Evolutionary conservation across 1,139 yeast genomes (phyloP).

Genomic region (Candida sanyaensis): DNA sequence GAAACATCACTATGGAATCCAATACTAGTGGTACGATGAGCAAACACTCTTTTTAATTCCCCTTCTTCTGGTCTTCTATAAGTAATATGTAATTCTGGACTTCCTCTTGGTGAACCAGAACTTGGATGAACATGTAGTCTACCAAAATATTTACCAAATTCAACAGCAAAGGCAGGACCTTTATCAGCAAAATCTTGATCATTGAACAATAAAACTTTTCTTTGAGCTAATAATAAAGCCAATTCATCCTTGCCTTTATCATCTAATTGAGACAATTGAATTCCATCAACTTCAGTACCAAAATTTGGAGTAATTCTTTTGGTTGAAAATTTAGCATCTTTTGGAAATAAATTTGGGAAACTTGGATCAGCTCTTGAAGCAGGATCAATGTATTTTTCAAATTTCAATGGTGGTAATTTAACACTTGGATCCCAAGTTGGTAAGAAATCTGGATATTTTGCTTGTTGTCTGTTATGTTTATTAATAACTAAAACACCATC

Average conservation of each 20-base stretch:
- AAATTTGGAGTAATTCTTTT: slow-evolving; percentile 31
- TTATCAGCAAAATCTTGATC: slow-evolving; percentile 34
- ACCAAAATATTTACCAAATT: slow-evolving; percentile 33
- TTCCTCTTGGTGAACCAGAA: slow-evolving; percentile 24
- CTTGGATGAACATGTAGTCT: slow-evolving; percentile 36
- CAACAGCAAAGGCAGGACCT: slow-evolving; percentile 29
- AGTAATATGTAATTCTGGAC: slow-evolving; percentile 32
- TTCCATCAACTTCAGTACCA: slow-evolving; percentile 33
- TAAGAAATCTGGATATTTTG: slow-evolving; percentile 44
- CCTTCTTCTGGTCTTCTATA: slow-evolving; percentile 31
- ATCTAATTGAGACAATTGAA: slow-evolving; percentile 32
- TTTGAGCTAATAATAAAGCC: slow-evolving; percentile 31
- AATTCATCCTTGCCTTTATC: slow-evolving; percentile 35
- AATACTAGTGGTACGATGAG: slow-evolving; percentile 17
- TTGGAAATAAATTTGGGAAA: slow-evolving; percentile 29
- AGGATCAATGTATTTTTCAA: slow-evolving; percentile 53
- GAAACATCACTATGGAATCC: slow-evolving; percentile 36
- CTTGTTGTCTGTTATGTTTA: slow-evolving; percentile 28
- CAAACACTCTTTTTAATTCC: slow-evolving; percentile 22
- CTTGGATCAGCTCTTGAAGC: slow-evolving; percentile 42
- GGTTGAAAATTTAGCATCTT: slow-evolving; percentile 16
- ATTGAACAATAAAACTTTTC: slow-evolving; percentile 33
- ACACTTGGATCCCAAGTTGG: slow-evolving; percentile 56
- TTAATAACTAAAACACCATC: slow-evolving; percentile 38
- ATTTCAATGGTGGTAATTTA: slow-evolving; percentile 44